Base-by-base conservation (phyloP, 805 yeast species). In the Barnettozyma vustinii region DNA sequence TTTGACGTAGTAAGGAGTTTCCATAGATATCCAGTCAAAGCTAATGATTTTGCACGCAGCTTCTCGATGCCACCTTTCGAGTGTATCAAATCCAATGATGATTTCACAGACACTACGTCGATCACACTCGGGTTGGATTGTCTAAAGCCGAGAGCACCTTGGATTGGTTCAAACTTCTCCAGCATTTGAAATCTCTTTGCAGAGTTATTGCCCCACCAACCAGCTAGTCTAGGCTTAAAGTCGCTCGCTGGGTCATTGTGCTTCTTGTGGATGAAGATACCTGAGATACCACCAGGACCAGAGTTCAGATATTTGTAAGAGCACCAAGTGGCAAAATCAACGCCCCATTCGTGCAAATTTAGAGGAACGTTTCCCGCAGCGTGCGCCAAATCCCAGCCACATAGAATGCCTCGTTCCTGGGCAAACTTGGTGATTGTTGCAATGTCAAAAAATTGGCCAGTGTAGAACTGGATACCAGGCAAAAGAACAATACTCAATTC, bases 301-400 rank as follows among this genome's bases (percentile, higher is more conserved):
- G 96, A 66, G 63, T 92, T 92, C 54, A 91, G 68, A 63, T 91
- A 91, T 64, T 91, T 91, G 72, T 91, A 91, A 5, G 95, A 82
- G 64, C 98, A 91, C 90, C 96, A 91, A 18, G 80, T 88, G 1
- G 97, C 98, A 70, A 91, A 90, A 66, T 91, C 98, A 5, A 87
- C 94, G 49, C 76, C 70, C 96, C 97, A 91, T 44, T 87, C 88
- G 63, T 91, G 97, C 46, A 91, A 68, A 44, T 75, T 58, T 46
- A 92, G 66, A 8, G 80, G 82, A 2, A 88, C 91, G 64, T 92
- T 92, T 2, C 97, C 98, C 2, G 75, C 92, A 1, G 95, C 96
- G 64, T 91, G 98, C 1, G 98, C 98, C 56, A 91, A 72, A 65
- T 91, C 98, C 97, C 97, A 91, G 1, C 97, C 97, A 26, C 83